Evolutionary conservation across 495 filamentous ascomycete genomes (phyloP).

Genomic region (Talaromyces proteolyticus): DNA sequence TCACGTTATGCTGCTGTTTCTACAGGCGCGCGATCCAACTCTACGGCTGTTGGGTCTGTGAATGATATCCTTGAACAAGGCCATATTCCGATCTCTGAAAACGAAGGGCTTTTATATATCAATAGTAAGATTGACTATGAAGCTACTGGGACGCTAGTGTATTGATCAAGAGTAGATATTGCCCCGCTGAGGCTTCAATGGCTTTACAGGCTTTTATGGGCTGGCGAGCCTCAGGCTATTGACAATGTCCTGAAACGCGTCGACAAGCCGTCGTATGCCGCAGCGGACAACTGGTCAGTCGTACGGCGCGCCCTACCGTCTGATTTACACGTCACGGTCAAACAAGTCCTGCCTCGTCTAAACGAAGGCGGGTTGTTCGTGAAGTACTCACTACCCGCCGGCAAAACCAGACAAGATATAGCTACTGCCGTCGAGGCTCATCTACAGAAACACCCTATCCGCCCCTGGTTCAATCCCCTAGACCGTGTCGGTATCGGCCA

Average conservation of each 20-base stretch:
- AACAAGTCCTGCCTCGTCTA: constrained; percentile 71
- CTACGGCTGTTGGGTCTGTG: neutral
- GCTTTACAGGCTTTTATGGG: constrained; percentile 54
- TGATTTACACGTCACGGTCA: constrained; percentile 58
- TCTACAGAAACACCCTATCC: constrained; percentile 64
- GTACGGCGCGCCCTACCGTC: constrained; percentile 56
- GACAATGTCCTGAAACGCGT: constrained; percentile 58
- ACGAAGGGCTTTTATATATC: constrained; percentile 82
- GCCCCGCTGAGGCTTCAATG: constrained; percentile 75
- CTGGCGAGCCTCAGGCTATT: constrained; percentile 46
- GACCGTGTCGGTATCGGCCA: constrained; percentile 58
- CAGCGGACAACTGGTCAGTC: constrained; percentile 58
- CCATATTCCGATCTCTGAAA: constrained; percentile 64
- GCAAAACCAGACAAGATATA: constrained; percentile 49
- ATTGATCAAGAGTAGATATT: constrained; percentile 50
- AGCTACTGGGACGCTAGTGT: too few species aligned
- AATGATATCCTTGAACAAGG: constrained; percentile 33
- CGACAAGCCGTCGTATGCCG: constrained; percentile 50
- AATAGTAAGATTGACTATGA: too few species aligned
- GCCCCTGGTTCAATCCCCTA: constrained; percentile 86
- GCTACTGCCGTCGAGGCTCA: constrained; percentile 47
- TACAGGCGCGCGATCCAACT: neutral
- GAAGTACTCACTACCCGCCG: constrained; percentile 64
- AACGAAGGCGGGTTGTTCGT: constrained; percentile 94
- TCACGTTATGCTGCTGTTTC: too few species aligned